Conservation (phyloP, 495 filamentous ascomycete species). For the Penicillium silybi region DNA sequence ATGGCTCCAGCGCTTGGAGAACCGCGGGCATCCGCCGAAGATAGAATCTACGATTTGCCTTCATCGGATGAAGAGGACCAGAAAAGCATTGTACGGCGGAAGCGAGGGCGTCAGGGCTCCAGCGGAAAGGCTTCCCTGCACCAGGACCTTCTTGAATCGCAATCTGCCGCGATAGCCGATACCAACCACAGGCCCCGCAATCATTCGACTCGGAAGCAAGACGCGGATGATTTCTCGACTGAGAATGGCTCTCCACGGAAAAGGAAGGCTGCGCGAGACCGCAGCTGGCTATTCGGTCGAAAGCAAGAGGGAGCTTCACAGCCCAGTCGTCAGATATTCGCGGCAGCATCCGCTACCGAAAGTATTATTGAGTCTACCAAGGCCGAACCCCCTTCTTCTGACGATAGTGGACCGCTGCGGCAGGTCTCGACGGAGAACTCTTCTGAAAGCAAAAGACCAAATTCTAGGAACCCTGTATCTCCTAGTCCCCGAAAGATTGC, state of each 20-base stretch:
- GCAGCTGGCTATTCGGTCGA: not conserved
- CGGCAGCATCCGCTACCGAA: not conserved
- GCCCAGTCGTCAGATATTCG: not conserved
- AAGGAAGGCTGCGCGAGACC: not conserved
- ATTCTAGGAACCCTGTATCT: not conserved
- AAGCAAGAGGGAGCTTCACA: not conserved
- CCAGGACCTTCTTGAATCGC: not conserved
- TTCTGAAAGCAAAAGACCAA: not conserved
- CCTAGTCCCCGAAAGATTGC: not conserved
- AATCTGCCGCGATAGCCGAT: not conserved
- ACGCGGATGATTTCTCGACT: not conserved
- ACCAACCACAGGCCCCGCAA: not conserved
- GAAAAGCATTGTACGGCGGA: constrained; percentile 2
- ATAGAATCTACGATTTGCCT: constrained; percentile 33
- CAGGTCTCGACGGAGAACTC: not conserved
- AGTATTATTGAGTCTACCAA: not conserved
- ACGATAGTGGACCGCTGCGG: not conserved
- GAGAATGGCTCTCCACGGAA: not conserved
- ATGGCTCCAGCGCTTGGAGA: not conserved
- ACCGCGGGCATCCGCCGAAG: not conserved
- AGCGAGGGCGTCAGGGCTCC: constrained; percentile 13
- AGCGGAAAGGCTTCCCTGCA: not conserved
- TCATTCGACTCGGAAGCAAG: not conserved
- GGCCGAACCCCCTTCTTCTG: not conserved
- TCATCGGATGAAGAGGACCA: constrained; percentile 35